A percentile compares a stretch with the other conserved stretches of the same genome.
Conservation (phyloP, 345 rosid species). For the Microcos paniculata region DNA sequence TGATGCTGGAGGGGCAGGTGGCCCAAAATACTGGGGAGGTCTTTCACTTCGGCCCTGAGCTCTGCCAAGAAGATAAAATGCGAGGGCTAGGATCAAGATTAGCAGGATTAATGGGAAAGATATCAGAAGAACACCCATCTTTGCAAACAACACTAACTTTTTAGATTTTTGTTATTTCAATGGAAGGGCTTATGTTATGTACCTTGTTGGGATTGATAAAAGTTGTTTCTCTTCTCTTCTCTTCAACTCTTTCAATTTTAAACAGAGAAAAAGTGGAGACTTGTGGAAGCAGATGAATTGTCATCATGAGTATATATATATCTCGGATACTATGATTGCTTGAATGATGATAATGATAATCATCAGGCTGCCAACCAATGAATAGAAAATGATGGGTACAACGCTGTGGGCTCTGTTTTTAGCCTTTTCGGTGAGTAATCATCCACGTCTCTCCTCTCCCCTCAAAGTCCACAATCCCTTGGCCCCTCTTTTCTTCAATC, state of each 20-base stretch:
- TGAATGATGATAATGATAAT: background rate
- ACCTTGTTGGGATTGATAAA: background rate
- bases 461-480: background rate
- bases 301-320: background rate
- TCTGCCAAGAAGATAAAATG: slow-evolving; percentile 16
- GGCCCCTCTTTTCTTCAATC: background rate
- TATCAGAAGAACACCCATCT: slow-evolving; percentile 18
- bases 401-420: background rate
- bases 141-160: too few relatives aligned
- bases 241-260: background rate
- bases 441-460: background rate
- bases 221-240: background rate
- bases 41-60: slow-evolving; percentile 1
- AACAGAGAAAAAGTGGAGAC: background rate
- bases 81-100: slow-evolving; percentile 19
- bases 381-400: background rate
- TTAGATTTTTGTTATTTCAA: background rate
- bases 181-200: background rate
- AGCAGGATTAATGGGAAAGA: slow-evolving; percentile 19
- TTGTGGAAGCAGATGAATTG: background rate
- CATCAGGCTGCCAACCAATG: background rate
- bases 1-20: slow-evolving; percentile 13
- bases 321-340: too few relatives aligned
- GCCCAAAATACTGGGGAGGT: background rate
- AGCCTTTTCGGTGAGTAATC: background rate